phyloP scores from a whole-genome alignment of 106 monocot species.

The Acorus calamus region DNA sequence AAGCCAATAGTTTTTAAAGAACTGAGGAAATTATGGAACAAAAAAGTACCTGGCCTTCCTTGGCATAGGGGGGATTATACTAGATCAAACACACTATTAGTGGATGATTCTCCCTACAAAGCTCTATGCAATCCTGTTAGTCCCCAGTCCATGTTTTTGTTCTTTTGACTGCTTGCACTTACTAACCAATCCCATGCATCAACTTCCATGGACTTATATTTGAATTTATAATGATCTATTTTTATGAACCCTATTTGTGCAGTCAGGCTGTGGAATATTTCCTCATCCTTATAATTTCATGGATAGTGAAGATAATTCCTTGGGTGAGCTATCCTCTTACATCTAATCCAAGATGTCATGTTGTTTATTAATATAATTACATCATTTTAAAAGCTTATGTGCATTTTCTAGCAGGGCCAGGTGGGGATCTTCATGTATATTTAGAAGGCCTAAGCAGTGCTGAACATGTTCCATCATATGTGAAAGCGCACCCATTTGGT shows the following conservation, averaged over 20 bases:
- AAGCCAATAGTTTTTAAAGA: slow-evolving; percentile 91
- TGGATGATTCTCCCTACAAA: slow-evolving; percentile 99
- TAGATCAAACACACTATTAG: slow-evolving; percentile 69
- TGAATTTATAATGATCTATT: no score
- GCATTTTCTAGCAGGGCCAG: slow-evolving; percentile 31
- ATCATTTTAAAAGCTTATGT: neutral
- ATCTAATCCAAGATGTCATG: no score
- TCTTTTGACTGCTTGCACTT: neutral
- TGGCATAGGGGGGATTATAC: slow-evolving; percentile 72
- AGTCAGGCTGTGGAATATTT: slow-evolving; percentile 82
- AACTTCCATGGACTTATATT: neutral
- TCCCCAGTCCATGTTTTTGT: no score
- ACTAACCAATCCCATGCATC: neutral
- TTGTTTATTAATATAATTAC: no score
- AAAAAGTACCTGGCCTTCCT: slow-evolving; percentile 50
- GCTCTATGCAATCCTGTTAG: slow-evolving; percentile 83
- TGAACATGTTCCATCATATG: slow-evolving; percentile 58
- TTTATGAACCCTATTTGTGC: neutral
- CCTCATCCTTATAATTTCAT: slow-evolving; percentile 45
- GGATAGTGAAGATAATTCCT: slow-evolving; percentile 41
- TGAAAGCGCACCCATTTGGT: slow-evolving; percentile 59
- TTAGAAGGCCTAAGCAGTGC: slow-evolving; percentile 47
- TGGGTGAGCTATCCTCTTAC: slow-evolving; percentile 41
- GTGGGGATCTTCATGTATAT: slow-evolving; percentile 70
- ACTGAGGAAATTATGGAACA: slow-evolving; percentile 68